Percentiles rank a stretch among this genome's conserved stretches.
Evolutionary conservation across 768 basidiomycete genomes (phyloP).

Genomic region (Naganishia vaughanmartiniae): DNA sequence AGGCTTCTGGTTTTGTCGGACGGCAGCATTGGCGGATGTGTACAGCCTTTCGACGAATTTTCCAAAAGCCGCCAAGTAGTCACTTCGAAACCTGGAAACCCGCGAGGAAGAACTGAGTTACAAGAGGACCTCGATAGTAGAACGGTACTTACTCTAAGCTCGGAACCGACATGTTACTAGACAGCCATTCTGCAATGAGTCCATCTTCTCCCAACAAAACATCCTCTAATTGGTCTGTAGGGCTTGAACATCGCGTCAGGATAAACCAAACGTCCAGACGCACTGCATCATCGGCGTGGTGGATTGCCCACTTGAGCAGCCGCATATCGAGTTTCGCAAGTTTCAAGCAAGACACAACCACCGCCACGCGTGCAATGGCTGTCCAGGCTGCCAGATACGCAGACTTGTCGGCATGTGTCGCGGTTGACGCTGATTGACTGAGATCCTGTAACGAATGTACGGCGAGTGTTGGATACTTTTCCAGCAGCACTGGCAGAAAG

Average conservation of each 20-base stretch:
- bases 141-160: conserved; percentile 26
- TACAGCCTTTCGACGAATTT: conserved; percentile 25
- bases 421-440: not conserved
- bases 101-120: not conserved
- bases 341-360: not conserved
- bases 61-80: conserved; percentile 21
- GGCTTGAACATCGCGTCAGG: conserved; percentile 7
- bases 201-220: conserved; percentile 6
- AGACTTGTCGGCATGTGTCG: not conserved
- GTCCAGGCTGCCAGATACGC: conserved; percentile 11
- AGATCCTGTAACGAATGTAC: not conserved
- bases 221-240: conserved; percentile 24
- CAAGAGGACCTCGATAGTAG: too few species aligned
- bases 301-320: conserved; percentile 7
- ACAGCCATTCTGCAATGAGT: conserved; percentile 20
- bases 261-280: conserved; percentile 20
- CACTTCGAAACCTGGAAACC: conserved; percentile 26
- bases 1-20: conserved; percentile 14
- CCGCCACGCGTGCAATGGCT: conserved; percentile 8
- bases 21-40: conserved; percentile 13
- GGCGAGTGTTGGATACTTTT: not conserved
- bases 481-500: conserved; percentile 13
- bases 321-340: conserved; percentile 16
- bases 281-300: conserved; percentile 25
- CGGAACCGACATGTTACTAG: conserved; percentile 29